Evolutionary conservation across 2,329 filamentous ascomycete genomes (phyloP).

Genomic region (Penicillium digitatum): DNA sequence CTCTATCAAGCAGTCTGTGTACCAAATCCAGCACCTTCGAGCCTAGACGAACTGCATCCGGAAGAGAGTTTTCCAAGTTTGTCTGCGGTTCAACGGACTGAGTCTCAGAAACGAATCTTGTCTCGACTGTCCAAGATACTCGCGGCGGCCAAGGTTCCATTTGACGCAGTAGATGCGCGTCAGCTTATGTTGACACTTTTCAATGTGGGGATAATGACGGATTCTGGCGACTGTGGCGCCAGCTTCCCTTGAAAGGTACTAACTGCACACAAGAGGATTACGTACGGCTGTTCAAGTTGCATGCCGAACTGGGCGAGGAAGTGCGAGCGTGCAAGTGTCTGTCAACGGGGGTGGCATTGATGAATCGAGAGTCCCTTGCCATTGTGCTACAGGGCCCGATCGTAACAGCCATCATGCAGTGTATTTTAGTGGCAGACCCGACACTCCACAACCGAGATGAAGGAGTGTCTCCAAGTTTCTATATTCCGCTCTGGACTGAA

Average conservation of each 20-base stretch:
- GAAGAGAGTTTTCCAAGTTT: constrained; percentile 27
- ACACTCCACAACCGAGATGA: constrained; percentile 39
- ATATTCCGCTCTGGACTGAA: constrained; percentile 22
- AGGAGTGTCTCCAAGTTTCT: constrained; percentile 14
- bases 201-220: constrained; percentile 49
- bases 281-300: constrained; percentile 49
- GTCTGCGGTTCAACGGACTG: constrained; percentile 1
- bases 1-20: constrained; percentile 39
- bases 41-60: constrained; percentile 27
- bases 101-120: constrained; percentile 17
- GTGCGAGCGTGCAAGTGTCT: constrained; percentile 45
- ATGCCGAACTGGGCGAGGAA: constrained; percentile 47
- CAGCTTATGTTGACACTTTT: constrained; percentile 36
- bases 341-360: constrained; percentile 57
- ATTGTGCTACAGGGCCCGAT: constrained; percentile 48
- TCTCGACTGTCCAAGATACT: constrained; percentile 30
- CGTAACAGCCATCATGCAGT: constrained; percentile 50
- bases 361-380: constrained; percentile 53
- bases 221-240: constrained; percentile 61
- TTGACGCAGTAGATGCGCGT: constrained; percentile 29
- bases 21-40: constrained; percentile 25
- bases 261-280: constrained; percentile 56
- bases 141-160: constrained; percentile 27
- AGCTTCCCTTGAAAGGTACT: constrained; percentile 49
- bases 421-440: constrained; percentile 55